Conservation (phyloP, 495 filamentous ascomycete species). For the Bathelium albidoporum region DNA sequence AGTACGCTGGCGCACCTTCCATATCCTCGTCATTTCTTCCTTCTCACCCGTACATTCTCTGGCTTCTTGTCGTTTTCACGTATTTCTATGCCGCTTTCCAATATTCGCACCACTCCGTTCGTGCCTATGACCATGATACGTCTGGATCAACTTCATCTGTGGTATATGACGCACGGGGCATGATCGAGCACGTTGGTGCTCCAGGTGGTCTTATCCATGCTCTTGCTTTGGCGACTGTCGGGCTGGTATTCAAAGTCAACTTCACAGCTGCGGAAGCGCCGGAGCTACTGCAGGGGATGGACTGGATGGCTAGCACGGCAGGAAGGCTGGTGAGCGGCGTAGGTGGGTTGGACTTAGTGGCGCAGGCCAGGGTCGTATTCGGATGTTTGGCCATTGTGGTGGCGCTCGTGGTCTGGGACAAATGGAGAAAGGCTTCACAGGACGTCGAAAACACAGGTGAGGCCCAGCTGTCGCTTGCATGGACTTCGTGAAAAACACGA, state of each 20-base stretch:
- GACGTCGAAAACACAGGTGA: background rate
- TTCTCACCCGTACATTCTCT: slow-evolving; percentile 52
- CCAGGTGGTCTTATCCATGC: slow-evolving; percentile 7
- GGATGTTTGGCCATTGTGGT: slow-evolving; percentile 14
- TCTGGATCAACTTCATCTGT: background rate
- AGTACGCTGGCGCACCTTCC: slow-evolving; percentile 78
- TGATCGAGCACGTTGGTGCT: slow-evolving; percentile 9
- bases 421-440: background rate
- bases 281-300: slow-evolving; percentile 57
- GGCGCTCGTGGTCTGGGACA: slow-evolving; percentile 12
- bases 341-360: slow-evolving; percentile 22
- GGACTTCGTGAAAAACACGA: background rate
- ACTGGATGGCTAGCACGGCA: slow-evolving; percentile 17
- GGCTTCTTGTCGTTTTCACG: slow-evolving; percentile 59
- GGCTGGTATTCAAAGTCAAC: slow-evolving; percentile 71
- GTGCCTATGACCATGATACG: slow-evolving; percentile 3
- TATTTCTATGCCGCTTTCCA: slow-evolving; percentile 45
- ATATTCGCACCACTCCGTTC: slow-evolving; percentile 11
- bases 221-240: slow-evolving; percentile 37
- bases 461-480: background rate
- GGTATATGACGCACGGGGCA: background rate
- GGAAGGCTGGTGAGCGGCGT: slow-evolving; percentile 15
- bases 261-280: slow-evolving; percentile 79
- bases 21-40: slow-evolving; percentile 62
- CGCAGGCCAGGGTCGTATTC: slow-evolving; percentile 26